These are phyloP conservation scores for Filobasidium floriforme DNA, from an alignment of 768 basidiomycete species.

Conservation along the genomic window DNA sequence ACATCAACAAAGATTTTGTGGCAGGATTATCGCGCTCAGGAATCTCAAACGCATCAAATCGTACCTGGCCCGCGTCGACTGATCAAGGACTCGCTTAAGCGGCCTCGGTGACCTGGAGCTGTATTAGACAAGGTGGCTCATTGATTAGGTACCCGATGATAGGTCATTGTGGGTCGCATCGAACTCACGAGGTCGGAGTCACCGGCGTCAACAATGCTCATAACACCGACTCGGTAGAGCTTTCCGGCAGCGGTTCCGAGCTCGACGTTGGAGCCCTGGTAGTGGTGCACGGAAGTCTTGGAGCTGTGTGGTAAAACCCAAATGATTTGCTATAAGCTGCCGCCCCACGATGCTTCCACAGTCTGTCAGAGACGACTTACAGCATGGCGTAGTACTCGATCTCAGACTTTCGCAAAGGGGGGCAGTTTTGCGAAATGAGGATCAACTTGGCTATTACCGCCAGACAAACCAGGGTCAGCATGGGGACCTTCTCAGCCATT, in stretches of 20 bases:
- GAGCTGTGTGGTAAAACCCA: constrained; percentile 49
- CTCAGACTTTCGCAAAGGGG: constrained; percentile 97
- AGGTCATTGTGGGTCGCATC: neutral
- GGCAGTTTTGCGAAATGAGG: constrained; percentile 97
- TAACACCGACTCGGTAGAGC: constrained; percentile 98
- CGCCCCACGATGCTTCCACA: too few relatives aligned
- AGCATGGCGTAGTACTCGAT: constrained; percentile 99
- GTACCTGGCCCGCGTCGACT: neutral
- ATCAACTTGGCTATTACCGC: constrained; percentile 78
- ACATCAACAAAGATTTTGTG: too few relatives aligned
- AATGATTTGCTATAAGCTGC: neutral
- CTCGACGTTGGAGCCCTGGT: constrained; percentile 92
- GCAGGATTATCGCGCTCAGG: too few relatives aligned
- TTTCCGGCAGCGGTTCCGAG: constrained; percentile 98
- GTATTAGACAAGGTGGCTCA: neutral
- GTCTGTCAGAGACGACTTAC: constrained; percentile 31
- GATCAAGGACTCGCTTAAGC: neutral
- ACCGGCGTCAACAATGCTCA: constrained; percentile 92
- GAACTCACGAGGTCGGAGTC: constrained; percentile 71
- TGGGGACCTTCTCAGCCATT: constrained; percentile 99
- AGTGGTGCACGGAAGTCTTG: constrained; percentile 98
- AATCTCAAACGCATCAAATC: too few relatives aligned
- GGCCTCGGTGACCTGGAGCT: constrained; percentile 5
- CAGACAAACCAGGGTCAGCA: constrained; percentile 51
- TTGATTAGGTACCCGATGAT: neutral